phyloP scores from a whole-genome alignment of 2,329 filamentous ascomycete species.

The Graphilbum fragrans region DNA sequence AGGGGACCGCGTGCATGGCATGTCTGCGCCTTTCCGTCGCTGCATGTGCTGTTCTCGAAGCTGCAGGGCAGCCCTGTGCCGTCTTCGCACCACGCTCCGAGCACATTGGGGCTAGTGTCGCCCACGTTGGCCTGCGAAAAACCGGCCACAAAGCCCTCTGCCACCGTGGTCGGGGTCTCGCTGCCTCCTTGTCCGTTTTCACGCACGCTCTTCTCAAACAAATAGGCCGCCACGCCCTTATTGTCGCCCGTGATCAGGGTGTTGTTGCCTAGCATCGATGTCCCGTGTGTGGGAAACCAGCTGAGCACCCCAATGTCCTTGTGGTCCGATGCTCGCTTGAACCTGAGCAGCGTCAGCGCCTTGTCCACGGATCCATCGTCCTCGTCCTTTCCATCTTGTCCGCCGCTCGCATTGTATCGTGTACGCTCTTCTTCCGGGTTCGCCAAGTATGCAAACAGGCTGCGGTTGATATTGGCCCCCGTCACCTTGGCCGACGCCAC shows the following conservation, averaged over 20 bases:
- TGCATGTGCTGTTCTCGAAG: conserved; percentile 69
- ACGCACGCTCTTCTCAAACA: conserved; percentile 63
- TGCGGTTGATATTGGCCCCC: conserved; percentile 72
- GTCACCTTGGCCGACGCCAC: conserved; percentile 49
- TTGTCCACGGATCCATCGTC: conserved; percentile 54
- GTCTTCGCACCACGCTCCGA: conserved; percentile 80
- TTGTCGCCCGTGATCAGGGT: conserved; percentile 83
- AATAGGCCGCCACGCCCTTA: conserved; percentile 76
- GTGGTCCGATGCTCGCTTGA: conserved; percentile 57
- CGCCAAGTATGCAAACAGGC: conserved; percentile 70
- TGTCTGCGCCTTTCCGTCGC: conserved; percentile 48
- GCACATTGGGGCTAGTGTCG: conserved; percentile 74
- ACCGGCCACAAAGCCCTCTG: conserved; percentile 66
- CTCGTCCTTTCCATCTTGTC: conserved; percentile 14
- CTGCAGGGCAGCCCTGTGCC: conserved; percentile 57
- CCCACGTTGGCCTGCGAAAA: conserved; percentile 89
- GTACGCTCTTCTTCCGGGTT: conserved; percentile 65
- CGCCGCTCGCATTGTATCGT: conserved; percentile 37
- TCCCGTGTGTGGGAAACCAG: conserved; percentile 87
- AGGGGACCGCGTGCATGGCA: conserved; percentile 62
- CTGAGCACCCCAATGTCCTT: conserved; percentile 72
- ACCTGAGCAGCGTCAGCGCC: conserved; percentile 64
- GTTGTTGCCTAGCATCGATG: conserved; percentile 82
- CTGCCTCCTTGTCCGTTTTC: conserved; percentile 22
- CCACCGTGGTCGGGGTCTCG: conserved; percentile 22